A percentile compares a stretch with the other conserved stretches of the same genome.
Evolutionary conservation across 805 yeast species (phyloP).

Genomic region (Cyberlindnera maclurae): DNA sequence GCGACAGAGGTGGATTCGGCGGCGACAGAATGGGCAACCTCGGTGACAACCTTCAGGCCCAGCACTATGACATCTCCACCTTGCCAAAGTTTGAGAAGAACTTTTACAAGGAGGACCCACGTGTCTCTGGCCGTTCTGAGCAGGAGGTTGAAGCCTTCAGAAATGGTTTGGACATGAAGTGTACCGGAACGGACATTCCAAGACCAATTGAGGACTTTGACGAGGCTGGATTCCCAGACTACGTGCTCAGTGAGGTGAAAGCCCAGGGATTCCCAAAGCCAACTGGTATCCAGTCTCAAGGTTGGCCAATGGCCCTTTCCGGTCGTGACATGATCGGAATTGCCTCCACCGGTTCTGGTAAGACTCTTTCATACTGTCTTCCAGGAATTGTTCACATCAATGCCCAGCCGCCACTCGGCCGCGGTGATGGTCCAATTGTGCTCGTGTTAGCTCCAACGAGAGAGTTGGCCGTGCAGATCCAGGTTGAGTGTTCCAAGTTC

Average conservation of each 20-base stretch:
- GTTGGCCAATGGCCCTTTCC: constrained; percentile 99
- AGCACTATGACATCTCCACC: constrained; percentile 71
- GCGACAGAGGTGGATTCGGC: constrained; percentile 31
- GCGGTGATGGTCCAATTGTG: constrained; percentile 97
- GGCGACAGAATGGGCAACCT: constrained; percentile 37
- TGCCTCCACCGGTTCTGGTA: constrained; percentile 99
- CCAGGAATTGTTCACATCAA: constrained; percentile 97
- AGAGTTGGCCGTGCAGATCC: constrained; percentile 97
- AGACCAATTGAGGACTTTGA: constrained; percentile 90
- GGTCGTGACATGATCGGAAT: constrained; percentile 99
- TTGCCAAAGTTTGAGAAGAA: constrained; percentile 92
- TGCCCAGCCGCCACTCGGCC: constrained; percentile 89
- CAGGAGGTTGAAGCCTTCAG: constrained; percentile 72
- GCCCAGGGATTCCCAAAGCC: constrained; percentile 91
- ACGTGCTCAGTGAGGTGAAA: constrained; percentile 82
- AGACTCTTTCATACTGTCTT: constrained; percentile 92
- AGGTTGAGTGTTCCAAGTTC: constrained; percentile 91
- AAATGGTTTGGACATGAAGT: constrained; percentile 77
- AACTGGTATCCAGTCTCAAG: constrained; percentile 97
- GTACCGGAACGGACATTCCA: constrained; percentile 79
- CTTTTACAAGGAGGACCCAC: constrained; percentile 82
- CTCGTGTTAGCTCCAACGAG: constrained; percentile 96
- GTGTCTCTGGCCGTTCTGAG: constrained; percentile 68
- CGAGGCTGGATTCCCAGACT: constrained; percentile 97
- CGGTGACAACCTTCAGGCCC: constrained; percentile 56